Conservation (phyloP, 768 basidiomycete genomes). For the Lactarius trivialis region DNA sequence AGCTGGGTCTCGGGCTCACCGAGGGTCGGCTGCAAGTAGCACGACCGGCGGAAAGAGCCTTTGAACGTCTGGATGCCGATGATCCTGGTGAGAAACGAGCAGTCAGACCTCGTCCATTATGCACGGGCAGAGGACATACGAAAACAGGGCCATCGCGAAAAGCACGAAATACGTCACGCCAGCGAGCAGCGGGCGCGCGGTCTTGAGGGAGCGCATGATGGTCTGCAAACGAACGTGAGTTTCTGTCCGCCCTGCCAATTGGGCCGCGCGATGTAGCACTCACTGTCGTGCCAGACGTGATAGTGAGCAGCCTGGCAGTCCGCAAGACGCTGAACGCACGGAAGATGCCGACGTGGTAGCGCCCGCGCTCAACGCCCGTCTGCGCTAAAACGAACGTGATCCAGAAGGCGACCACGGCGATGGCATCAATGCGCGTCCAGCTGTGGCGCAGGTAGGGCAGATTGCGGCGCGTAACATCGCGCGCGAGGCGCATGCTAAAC, state of each 20-base stretch:
- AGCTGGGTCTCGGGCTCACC: constrained; percentile 46
- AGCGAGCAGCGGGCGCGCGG: constrained; percentile 81
- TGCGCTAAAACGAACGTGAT: constrained; percentile 66
- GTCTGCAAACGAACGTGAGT: constrained; percentile 37
- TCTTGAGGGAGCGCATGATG: constrained; percentile 89
- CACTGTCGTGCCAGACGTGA: constrained; percentile 89
- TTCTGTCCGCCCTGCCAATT: not conserved
- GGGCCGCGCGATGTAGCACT: constrained; percentile 26
- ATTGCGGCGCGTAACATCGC: constrained; percentile 53
- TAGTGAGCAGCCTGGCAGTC: constrained; percentile 71
- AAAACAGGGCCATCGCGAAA: constrained; percentile 85
- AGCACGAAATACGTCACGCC: constrained; percentile 87
- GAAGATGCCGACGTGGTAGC: constrained; percentile 77
- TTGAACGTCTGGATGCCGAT: constrained; percentile 94
- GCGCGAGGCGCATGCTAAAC: constrained; percentile 48
- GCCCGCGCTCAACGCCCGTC: constrained; percentile 58
- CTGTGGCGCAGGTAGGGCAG: constrained; percentile 88
- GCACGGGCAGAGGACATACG: constrained; percentile 42
- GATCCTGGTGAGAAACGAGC: constrained; percentile 42
- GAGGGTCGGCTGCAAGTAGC: constrained; percentile 46
- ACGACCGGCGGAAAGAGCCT: constrained; percentile 68
- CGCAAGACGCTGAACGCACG: constrained; percentile 83
- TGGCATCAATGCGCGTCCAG: constrained; percentile 85
- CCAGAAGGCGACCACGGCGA: constrained; percentile 88
- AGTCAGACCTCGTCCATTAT: not conserved